Percentiles rank a stretch among this genome's conserved stretches.
Conservation (phyloP, 305 asterid species). For the Galium porrigens region DNA sequence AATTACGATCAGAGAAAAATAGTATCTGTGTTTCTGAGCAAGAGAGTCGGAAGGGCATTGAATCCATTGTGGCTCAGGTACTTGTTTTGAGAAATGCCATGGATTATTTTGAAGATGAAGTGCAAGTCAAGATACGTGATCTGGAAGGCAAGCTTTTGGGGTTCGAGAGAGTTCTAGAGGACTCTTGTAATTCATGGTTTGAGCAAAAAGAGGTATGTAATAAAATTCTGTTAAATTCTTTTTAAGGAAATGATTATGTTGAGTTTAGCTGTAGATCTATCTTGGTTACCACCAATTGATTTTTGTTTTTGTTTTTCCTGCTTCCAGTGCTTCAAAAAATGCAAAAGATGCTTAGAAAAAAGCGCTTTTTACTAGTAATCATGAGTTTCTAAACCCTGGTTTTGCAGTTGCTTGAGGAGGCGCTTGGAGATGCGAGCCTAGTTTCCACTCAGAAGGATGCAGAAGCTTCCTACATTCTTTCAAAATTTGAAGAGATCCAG, state of each 20-base stretch:
- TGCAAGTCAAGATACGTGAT: conserved; percentile 31
- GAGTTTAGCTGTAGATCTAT: neutral
- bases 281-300: neutral
- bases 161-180: conserved; percentile 36
- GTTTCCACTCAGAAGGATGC: conserved; percentile 65
- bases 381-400: neutral
- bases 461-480: conserved; percentile 69
- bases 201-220: conserved; percentile 57
- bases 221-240: neutral
- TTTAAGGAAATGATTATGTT: neutral
- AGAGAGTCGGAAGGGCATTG: conserved; percentile 35
- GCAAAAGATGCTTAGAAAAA: neutral
- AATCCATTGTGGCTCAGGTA: conserved; percentile 33
- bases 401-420: conserved; percentile 60
- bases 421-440: conserved; percentile 67
- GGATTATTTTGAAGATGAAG: conserved; percentile 40
- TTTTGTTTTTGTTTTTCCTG: too few relatives aligned
- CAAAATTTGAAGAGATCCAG: conserved; percentile 83
- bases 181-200: conserved; percentile 44
- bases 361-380: neutral
- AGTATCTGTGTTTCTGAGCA: conserved; percentile 41
- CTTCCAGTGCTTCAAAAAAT: neutral
- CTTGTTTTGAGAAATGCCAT: conserved; percentile 38
- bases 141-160: conserved; percentile 44
- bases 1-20: conserved; percentile 45